Base-by-base conservation (phyloP, 208 protist genomes). In the Leishmania turanica region DNA sequence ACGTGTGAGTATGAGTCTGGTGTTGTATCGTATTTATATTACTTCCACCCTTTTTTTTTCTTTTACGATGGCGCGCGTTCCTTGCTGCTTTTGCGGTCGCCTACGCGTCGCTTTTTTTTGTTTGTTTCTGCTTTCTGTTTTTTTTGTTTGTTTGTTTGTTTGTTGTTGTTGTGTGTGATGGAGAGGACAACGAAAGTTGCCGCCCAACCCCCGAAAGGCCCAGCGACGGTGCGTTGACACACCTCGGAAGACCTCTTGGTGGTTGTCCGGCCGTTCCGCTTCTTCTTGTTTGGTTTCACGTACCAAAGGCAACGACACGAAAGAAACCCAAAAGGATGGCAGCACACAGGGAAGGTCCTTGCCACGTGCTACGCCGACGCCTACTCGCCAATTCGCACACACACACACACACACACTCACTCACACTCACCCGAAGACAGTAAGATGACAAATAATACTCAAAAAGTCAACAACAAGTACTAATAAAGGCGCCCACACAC, bases 181-280 rank as follows among this genome's bases (percentile, higher is more conserved):
- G 31, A 51, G 54, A 34, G 8, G 66, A n/a, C 7, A 2, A 77
- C 51, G 15, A 9, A 17, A 0, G 70, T 75, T 13, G 24, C 42
- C 13, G 40, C n/a, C 45, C 42, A 7, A 47, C 5, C 17, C 27
- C 42, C n/a, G 7, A 49, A 62, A 24, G 49, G 71, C 49, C 49
- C 71, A 75, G 19, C 71, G n/a, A 45, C 71, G 21, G 49, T 60
- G 71, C 75, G 17, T 37, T 69, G 60, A 40, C 75, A 47, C 8
- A n/a, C 75, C 24, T 64, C 53, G 8, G 24, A 31, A 69, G 40
- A 58, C 58, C 7, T 53, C 54, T 31, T 69, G 11, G 19, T 66
- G 58, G 21, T 19, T 8, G 5, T 53, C 24, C 47, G 53, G 15
- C 40, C 37, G 21, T 69, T 34, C 37, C 40, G n/a, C n/a, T 69